Percentiles rank a stretch among this genome's conserved stretches.
phyloP scores from a whole-genome alignment of 306 rosid genomes.

The Morella rubra region DNA sequence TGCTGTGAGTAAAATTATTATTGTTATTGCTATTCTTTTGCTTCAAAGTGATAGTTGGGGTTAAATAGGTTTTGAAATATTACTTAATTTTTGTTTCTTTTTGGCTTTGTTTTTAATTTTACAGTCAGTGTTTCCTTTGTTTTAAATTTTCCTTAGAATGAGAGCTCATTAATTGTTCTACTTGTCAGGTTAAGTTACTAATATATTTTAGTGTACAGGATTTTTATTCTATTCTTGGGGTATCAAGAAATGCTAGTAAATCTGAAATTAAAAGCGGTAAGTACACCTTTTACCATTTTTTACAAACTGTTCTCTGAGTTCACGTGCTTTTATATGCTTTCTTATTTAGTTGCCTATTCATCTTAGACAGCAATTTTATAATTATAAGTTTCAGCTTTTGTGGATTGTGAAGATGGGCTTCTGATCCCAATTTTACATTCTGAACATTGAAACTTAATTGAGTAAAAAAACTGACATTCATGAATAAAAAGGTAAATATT shows the following conservation, averaged over 20 bases:
- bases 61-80: too few species aligned
- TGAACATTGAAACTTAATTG: not conserved
- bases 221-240: slow-evolving; percentile 89
- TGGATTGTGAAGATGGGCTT: not conserved
- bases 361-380: too few species aligned
- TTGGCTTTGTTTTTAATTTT: slow-evolving; percentile 96
- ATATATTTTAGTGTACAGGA: slow-evolving; percentile 56
- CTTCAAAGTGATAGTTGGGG: too few species aligned
- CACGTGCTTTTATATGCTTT: slow-evolving; percentile 4
- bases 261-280: slow-evolving; percentile 94
- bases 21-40: too few species aligned
- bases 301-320: not conserved
- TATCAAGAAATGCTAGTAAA: slow-evolving; percentile 79
- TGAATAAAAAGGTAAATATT: not conserved
- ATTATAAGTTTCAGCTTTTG: not conserved
- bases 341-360: not conserved
- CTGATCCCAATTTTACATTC: not conserved
- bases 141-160: too few species aligned
- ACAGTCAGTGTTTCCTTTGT: slow-evolving; percentile 48
- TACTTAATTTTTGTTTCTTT: slow-evolving; percentile 55
- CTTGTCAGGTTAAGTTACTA: slow-evolving; percentile 19
- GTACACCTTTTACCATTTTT: slow-evolving; percentile 21
- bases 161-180: too few species aligned
- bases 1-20: slow-evolving; percentile 51
- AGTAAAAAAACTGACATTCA: not conserved